Conservation (phyloP, 352 stramenopile species). For the Plasmopara viticola region DNA sequence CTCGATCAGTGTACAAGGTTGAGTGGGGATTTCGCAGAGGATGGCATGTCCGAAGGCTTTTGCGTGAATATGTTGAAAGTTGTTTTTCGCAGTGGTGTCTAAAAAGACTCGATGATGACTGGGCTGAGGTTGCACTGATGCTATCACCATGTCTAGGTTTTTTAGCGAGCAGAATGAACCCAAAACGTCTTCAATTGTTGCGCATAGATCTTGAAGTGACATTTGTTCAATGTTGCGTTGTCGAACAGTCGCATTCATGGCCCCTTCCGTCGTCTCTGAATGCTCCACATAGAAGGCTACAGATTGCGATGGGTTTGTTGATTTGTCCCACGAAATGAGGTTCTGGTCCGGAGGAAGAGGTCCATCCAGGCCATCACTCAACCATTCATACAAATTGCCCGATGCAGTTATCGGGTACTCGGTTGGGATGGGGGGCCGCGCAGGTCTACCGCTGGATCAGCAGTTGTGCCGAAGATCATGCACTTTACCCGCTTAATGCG, state of each 20-base stretch:
- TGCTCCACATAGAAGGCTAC: too few relatives aligned
- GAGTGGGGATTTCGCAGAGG: neutral
- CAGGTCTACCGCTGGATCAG: neutral
- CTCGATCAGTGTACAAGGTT: neutral
- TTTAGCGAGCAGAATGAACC: too few relatives aligned
- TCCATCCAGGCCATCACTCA: neutral
- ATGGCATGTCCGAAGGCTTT: conserved; percentile 1
- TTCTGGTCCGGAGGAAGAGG: neutral
- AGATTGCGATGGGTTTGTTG: too few relatives aligned
- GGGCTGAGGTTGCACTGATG: neutral
- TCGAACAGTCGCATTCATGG: too few relatives aligned
- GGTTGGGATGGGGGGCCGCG: neutral
- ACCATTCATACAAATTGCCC: neutral
- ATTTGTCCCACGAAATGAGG: neutral
- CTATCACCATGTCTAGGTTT: neutral
- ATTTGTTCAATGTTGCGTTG: too few relatives aligned
- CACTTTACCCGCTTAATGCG: too few relatives aligned
- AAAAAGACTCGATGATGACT: conserved; percentile 1
- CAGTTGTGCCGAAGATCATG: neutral
- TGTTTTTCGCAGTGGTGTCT: neutral
- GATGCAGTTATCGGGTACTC: neutral
- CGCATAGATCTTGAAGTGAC: too few relatives aligned
- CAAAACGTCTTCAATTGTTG: too few relatives aligned
- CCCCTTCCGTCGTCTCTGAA: too few relatives aligned
- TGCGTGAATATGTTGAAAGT: neutral